Evolutionary conservation across 208 protist species (phyloP), one percentile per base, ranked within the genome.

Genomic region (Crithidia expoeki): DNA sequence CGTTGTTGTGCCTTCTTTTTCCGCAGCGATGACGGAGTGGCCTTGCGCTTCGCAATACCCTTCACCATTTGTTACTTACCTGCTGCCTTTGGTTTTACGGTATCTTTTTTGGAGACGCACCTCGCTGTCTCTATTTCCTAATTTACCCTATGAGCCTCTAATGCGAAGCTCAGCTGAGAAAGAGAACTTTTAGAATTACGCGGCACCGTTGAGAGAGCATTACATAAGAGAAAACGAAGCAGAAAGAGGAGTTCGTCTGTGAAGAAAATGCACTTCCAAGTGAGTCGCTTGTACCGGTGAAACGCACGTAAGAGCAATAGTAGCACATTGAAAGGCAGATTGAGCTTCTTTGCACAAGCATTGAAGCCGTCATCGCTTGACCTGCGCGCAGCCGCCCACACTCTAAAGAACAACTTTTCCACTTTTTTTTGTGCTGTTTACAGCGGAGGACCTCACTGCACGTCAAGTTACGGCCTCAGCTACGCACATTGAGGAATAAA

Each of bases 1-100:
- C 92, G 92, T 67, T 94, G 89, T 65, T 94, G 83, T 16, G 89
- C 81, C 79, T 93, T 92, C 64, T 94, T 94, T 81, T 92, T 93
- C 17, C 89, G 83, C 61, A 90, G 64, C 51, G 89, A 80, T 23
- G 92, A 94, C 46, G 89, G 92, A 51, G 92, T 96, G 32, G 85
- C 64, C 79, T 92, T 94, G 38, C 85, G 79, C 73, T 90, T 93
- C 40, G 93, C 74, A 1, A 78, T 83, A 5, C 86, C 84, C 76
- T 84, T 94, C 28, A 70, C 87, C 92, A 96, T 96, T 14, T 34
- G 19, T 40, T 7, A 36, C 34, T 38, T 47, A 42, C 36, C 36
- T 47, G 42, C 14, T 47, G 12, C 16, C n/a, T 9, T n/a, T 47
- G 5, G 12, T n/a, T 47, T 9, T 47, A n/a, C 36, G 36, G 12